Evolutionary conservation across 768 basidiomycete species (phyloP).

Genomic region (Tylopilus subfusipes): DNA sequence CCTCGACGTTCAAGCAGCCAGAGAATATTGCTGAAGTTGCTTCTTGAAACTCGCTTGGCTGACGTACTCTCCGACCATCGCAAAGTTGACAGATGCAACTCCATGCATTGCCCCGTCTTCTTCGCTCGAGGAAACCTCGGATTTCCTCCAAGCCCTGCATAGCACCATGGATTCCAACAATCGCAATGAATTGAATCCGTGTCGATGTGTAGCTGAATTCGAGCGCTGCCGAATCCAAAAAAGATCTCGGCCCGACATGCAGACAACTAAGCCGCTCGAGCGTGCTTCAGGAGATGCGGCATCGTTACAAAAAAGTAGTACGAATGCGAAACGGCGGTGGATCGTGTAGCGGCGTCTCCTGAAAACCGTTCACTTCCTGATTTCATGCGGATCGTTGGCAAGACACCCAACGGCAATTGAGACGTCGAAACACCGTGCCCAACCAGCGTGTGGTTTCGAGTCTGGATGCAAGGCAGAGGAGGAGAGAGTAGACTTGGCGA

Average conservation of each 20-base stretch:
- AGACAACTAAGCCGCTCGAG: not conserved
- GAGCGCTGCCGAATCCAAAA: too few species aligned
- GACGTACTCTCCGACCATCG: too few species aligned
- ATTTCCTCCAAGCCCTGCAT: too few species aligned
- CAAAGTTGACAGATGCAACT: too few species aligned
- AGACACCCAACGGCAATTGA: not conserved
- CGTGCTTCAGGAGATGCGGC: not conserved
- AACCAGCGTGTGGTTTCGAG: not conserved
- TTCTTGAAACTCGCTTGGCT: too few species aligned
- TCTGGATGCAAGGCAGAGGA: not conserved
- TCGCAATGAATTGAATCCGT: not conserved
- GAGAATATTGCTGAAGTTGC: too few species aligned
- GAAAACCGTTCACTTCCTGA: not conserved
- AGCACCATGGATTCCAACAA: too few species aligned
- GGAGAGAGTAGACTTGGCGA: not conserved
- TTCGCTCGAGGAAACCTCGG: not conserved
- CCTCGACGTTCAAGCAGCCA: too few species aligned
- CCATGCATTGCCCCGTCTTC: not conserved
- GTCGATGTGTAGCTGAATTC: too few species aligned
- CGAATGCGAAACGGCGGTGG: not conserved
- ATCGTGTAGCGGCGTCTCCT: not conserved
- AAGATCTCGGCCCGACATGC: not conserved
- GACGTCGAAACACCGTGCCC: not conserved
- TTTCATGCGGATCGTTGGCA: slow-evolving; percentile 5
- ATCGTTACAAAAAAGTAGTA: not conserved